A percentile compares a stretch with the other conserved stretches of the same genome.
Conservation (phyloP, 805 yeast genomes). For the Nakazawaea laoshanensis region DNA sequence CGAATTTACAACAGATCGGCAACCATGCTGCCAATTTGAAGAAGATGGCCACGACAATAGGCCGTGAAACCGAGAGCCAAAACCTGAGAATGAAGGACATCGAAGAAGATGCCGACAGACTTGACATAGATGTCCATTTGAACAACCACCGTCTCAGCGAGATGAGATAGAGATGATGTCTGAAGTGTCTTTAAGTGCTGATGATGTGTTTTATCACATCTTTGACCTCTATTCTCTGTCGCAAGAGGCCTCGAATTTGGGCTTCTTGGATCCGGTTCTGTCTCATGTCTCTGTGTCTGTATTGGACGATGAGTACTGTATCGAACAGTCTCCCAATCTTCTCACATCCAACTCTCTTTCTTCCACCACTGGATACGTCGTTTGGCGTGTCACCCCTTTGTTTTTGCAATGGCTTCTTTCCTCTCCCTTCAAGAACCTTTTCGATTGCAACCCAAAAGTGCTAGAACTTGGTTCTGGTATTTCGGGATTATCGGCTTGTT, state of each 20-base stretch:
- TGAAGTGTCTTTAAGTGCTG: background rate
- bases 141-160: slow-evolving; percentile 62
- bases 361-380: slow-evolving; percentile 55
- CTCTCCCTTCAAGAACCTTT: slow-evolving; percentile 11
- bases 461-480: slow-evolving; percentile 61
- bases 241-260: slow-evolving; percentile 13
- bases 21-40: slow-evolving; percentile 63
- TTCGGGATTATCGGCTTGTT: slow-evolving; percentile 39
- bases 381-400: slow-evolving; percentile 46
- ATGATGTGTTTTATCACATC: slow-evolving; percentile 15
- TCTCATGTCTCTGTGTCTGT: slow-evolving; percentile 12
- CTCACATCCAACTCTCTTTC: slow-evolving; percentile 23
- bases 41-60: slow-evolving; percentile 61
- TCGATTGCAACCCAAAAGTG: slow-evolving; percentile 16
- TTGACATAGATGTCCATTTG: slow-evolving; percentile 78
- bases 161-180: slow-evolving; percentile 20
- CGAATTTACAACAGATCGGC: slow-evolving; percentile 72
- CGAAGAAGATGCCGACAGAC: slow-evolving; percentile 75
- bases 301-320: slow-evolving; percentile 14
- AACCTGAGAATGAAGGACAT: slow-evolving; percentile 64
- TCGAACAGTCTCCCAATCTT: slow-evolving; percentile 25
- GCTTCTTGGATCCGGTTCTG: slow-evolving; percentile 13
- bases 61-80: slow-evolving; percentile 74
- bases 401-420: slow-evolving; percentile 47
- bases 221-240: slow-evolving; percentile 16